Evolutionary conservation across 768 basidiomycete genomes (phyloP), one percentile per base, ranked within the genome.

Genomic region (Kwoniella shandongensis): DNA sequence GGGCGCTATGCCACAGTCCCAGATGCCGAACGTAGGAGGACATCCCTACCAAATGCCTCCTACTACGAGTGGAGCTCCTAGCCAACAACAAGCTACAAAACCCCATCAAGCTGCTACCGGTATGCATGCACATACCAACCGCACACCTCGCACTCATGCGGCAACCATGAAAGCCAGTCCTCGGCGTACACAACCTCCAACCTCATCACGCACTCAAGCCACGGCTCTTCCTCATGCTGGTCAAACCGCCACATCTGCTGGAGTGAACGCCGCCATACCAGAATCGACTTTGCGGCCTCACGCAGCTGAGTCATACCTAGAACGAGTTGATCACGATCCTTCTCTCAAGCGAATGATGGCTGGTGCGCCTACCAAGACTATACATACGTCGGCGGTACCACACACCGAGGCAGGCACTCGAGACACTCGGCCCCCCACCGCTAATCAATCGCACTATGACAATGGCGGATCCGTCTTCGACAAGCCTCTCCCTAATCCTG

Each of bases 291-390:
- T 41, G 0, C 62, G 47, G 10, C 61, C 49, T 46, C 52, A 68
- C 25, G 57, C 71, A 1, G 75, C 73, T 3, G 72, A 74, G 18
- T 67, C 66, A 1, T 75, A 72, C 38, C 64, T 76, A 83, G 44
- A 91, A 71, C 2, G 89, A 86, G 69, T 91, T 84, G 46, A 92
- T 81, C 88, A 92, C 87, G 66, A 93, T 88, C 44, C 91, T 84
- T 1, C 87, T 68, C 82, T 93, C 87, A 32, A 93, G 79, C 29
- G 88, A 8, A 66, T 76, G 63, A 64, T 75, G 11, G 26, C 27
- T 20, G 69, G 67, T 4, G 69, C 72, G 1, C 63, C 54, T 11
- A 52, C 58, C 10, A 67, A 61, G 51, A 70, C 71, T 10, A 58
- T 74, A n/a, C 69, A 72, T 22, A 67, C 71, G n/a, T 56, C 63